Base-by-base conservation (phyloP, 306 rosid species). In the Lathyrus aphaca region DNA sequence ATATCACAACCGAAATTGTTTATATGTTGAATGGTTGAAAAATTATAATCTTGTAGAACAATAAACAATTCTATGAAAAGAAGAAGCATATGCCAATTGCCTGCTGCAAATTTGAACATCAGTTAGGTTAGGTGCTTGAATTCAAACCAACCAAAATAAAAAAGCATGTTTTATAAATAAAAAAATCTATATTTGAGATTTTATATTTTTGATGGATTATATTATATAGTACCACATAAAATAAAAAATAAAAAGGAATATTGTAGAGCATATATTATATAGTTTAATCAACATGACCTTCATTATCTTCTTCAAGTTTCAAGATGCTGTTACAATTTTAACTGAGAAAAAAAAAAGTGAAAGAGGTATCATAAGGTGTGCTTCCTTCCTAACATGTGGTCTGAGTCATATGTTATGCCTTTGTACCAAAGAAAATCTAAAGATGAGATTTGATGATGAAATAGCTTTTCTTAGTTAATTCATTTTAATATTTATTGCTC, bases 381-480 rank as follows among this genome's bases (percentile, higher is more conserved):
- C n/a, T n/a, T n/a, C n/a, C 82, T 75, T 64, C 74, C 56, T 55
- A 73, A 73, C 84, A 82, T 76, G 86, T 85, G 86, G 74, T 68
- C 77, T 76, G 84, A 81, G 66, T 84, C 73, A 56, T 77, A 75
- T 65, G 68, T 59, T 21, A 50, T 44, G 66, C 74, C 74, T 76
- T 79, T 76, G 10, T 54, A 69, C 48, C 44, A 61, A 29, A 75
- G 63, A 81, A 78, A 78, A 79, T 79, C 77, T 72, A 58, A 76
- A 79, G 71, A 45, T 43, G 25, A 72, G 81, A 76, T 60, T 62
- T 55, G 82, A 62, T 74, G 72, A 58, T 74, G 75, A 67, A 75
- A 50, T 53, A 8, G 48, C 55, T 71, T 78, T 55, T 18, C 10
- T 64, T 51, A 53, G n/a, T 64, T 73, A 12, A 25, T 69, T 29